Conservation (phyloP, 495 filamentous ascomycete species). For the Penicillium manginii region DNA sequence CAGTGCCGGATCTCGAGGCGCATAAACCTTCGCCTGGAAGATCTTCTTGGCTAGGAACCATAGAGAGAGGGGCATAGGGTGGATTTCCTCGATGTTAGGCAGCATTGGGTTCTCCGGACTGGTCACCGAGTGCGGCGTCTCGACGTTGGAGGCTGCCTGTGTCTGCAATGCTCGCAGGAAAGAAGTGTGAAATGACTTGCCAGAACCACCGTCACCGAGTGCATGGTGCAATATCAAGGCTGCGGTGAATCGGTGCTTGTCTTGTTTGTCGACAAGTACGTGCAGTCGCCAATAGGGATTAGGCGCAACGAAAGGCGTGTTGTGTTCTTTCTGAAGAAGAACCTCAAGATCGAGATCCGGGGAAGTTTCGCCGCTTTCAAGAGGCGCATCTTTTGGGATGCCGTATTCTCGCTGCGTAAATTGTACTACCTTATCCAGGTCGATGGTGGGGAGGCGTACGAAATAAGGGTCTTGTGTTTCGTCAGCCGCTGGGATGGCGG, state of each 20-base stretch:
- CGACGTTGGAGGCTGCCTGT: constrained; percentile 10
- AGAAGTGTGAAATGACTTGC: constrained; percentile 38
- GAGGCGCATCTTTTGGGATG: neutral
- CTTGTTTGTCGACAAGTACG: constrained; percentile 29
- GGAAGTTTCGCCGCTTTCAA: constrained; percentile 19
- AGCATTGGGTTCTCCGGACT: constrained; percentile 37
- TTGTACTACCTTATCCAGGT: constrained; percentile 39
- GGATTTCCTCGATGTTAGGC: constrained; percentile 30
- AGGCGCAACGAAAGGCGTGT: constrained; percentile 32
- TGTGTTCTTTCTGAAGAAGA: constrained; percentile 43
- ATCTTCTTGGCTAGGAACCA: constrained; percentile 27
- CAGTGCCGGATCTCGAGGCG: constrained; percentile 19
- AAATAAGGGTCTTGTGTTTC: constrained; percentile 45
- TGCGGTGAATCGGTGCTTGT: constrained; percentile 34
- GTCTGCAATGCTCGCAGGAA: constrained; percentile 33
- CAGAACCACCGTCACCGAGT: constrained; percentile 38
- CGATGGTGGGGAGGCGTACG: constrained; percentile 45
- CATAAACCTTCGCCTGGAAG: constrained; percentile 33
- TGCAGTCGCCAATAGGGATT: constrained; percentile 44
- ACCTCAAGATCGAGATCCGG: constrained; percentile 38
- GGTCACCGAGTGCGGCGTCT: constrained; percentile 27
- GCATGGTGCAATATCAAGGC: constrained; percentile 45
- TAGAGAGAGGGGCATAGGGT: constrained; percentile 32
- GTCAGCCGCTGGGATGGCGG: constrained; percentile 46
- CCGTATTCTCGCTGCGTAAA: constrained; percentile 32